Evolutionary conservation across 176 grass and related monocot genomes (phyloP).

Genomic region (Rhynchospora pubera): DNA sequence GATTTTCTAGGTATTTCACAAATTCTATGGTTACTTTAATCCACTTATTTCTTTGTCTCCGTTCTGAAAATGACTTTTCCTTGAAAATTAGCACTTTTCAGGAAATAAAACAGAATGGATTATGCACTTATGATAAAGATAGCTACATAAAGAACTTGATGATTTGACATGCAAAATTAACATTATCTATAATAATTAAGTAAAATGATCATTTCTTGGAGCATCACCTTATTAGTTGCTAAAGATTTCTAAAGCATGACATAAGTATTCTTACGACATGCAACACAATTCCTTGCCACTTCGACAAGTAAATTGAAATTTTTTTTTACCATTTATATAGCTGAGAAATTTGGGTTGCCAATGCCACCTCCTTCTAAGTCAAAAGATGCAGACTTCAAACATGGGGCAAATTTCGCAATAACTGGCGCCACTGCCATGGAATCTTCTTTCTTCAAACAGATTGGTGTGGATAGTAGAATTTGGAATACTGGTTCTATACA

Average conservation of each 20-base stretch:
- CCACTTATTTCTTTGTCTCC: too few species aligned
- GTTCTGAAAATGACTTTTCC: background rate
- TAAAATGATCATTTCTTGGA: background rate
- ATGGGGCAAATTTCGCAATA: constrained; percentile 76
- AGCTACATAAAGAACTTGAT: background rate
- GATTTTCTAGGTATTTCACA: constrained; percentile 53
- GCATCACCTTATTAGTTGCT: background rate
- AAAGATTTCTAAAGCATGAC: background rate
- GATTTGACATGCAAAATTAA: constrained; percentile 5
- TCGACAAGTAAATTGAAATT: background rate
- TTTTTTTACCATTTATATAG: constrained; percentile 20
- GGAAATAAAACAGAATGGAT: background rate
- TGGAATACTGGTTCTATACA: constrained; percentile 88
- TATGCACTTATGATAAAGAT: background rate
- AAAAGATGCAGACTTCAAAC: constrained; percentile 40
- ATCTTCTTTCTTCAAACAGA: constrained; percentile 63
- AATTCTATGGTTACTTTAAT: background rate
- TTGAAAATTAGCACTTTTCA: background rate
- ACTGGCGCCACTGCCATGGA: constrained; percentile 62
- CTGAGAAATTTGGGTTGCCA: constrained; percentile 72
- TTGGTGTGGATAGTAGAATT: constrained; percentile 48
- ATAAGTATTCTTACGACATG: background rate
- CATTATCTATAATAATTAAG: background rate
- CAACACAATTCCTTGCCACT: background rate
- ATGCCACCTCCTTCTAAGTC: constrained; percentile 64